Conservation (phyloP, 208 protist species). For the Angomonas ambiguus region DNA sequence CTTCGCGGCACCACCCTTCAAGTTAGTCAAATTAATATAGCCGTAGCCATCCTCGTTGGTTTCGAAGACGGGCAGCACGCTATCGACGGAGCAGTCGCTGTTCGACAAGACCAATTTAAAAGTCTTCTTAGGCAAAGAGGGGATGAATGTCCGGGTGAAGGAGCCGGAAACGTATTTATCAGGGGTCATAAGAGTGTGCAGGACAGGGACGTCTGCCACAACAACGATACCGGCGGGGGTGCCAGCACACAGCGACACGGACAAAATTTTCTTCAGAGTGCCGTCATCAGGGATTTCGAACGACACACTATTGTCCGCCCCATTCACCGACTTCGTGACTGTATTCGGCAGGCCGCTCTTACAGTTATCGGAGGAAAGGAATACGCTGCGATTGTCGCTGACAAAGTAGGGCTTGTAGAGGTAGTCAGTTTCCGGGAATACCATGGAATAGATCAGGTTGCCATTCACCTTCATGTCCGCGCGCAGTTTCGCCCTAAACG, state of each 20-base stretch:
- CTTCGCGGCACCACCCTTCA: slow-evolving; percentile 15
- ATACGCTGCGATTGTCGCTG: slow-evolving; percentile 29
- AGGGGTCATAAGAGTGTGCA: slow-evolving; percentile 36
- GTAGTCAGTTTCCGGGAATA: slow-evolving; percentile 31
- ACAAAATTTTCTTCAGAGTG: too few species aligned
- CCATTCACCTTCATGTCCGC: slow-evolving; percentile 6
- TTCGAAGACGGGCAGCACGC: slow-evolving; percentile 33
- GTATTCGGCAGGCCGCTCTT: slow-evolving; percentile 15
- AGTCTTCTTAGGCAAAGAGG: slow-evolving; percentile 23
- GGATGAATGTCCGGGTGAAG: slow-evolving; percentile 40
- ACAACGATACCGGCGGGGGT: slow-evolving; percentile 32
- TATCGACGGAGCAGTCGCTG: slow-evolving; percentile 16
- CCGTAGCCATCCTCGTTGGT: slow-evolving; percentile 45
- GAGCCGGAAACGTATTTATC: slow-evolving; percentile 41
- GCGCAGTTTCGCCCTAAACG: slow-evolving; percentile 36
- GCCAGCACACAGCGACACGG: slow-evolving; percentile 29
- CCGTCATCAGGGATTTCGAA: slow-evolving; percentile 16
- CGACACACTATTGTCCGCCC: slow-evolving; percentile 13
- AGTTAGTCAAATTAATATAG: slow-evolving; percentile 23
- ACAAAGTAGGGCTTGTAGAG: slow-evolving; percentile 29
- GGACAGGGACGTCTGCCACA: slow-evolving; percentile 20
- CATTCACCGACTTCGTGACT: slow-evolving; percentile 12
- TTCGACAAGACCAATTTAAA: slow-evolving; percentile 32
- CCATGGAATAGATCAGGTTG: slow-evolving; percentile 52
- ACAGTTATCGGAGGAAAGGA: slow-evolving; percentile 36